A percentile compares a stretch with the other conserved stretches of the same genome.
These are phyloP conservation scores for Hypoxylon sp. DNA, from an alignment of 2,329 filamentous ascomycete species.

Conservation along the genomic window DNA sequence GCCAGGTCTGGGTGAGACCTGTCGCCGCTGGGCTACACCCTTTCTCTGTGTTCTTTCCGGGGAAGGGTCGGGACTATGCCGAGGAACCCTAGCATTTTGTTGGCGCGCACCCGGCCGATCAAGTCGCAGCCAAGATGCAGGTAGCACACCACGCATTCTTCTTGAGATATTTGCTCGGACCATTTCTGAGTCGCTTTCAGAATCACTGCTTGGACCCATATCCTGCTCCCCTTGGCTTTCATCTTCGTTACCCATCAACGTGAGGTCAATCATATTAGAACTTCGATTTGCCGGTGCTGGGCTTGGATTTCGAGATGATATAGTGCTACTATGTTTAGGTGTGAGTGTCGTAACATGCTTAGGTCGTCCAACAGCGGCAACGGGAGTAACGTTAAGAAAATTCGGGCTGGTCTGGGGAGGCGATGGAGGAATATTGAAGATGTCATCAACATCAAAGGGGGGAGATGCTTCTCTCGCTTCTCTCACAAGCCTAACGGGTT, in stretches of 20 bases:
- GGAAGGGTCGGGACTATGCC: slow-evolving; percentile 47
- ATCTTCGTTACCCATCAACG: slow-evolving; percentile 32
- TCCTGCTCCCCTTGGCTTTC: slow-evolving; percentile 27
- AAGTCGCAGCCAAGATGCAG: slow-evolving; percentile 72
- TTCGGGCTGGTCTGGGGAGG: slow-evolving; percentile 51
- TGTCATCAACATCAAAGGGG: slow-evolving; percentile 38
- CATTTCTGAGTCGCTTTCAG: slow-evolving; percentile 52
- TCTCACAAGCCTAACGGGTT: slow-evolving; percentile 14
- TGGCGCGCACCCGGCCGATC: slow-evolving; percentile 57
- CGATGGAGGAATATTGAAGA: slow-evolving; percentile 52
- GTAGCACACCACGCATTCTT: slow-evolving; percentile 67
- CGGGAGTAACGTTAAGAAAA: slow-evolving; percentile 37
- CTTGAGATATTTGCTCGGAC: slow-evolving; percentile 48
- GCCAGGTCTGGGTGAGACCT: slow-evolving; percentile 44
- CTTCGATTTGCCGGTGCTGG: slow-evolving; percentile 37
- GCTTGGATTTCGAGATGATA: slow-evolving; percentile 41
- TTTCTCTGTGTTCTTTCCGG: slow-evolving; percentile 52
- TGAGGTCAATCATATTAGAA: slow-evolving; percentile 42
- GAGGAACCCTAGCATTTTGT: slow-evolving; percentile 44
- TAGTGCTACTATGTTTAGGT: slow-evolving; percentile 43
- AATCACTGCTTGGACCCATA: slow-evolving; percentile 36
- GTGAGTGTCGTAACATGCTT: slow-evolving; percentile 34
- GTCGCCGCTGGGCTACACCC: slow-evolving; percentile 60
- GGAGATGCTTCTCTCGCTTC: slow-evolving; percentile 25
- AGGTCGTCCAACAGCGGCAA: slow-evolving; percentile 23